phyloP scores from a whole-genome alignment of 306 rosid genomes.

The Rosa rugosa region DNA sequence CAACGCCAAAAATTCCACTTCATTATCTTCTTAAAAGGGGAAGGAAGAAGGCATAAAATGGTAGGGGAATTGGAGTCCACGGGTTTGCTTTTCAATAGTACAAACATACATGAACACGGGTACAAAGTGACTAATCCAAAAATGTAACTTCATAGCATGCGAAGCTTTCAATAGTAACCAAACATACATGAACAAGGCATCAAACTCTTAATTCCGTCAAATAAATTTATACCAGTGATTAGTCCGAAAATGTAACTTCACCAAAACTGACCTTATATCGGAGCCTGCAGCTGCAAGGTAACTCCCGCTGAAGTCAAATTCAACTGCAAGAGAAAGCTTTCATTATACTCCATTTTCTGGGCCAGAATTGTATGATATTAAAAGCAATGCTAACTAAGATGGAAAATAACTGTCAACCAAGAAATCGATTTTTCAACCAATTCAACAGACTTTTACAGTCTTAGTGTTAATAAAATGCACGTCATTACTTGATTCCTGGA shows the following conservation, averaged over 20 bases:
- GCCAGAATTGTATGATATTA: neutral
- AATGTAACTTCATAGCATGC: no score
- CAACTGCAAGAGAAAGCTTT: constrained; percentile 59
- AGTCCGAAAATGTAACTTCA: neutral
- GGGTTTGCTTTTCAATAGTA: neutral
- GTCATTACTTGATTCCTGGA: neutral
- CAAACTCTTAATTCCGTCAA: neutral
- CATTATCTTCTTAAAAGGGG: neutral
- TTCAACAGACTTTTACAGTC: neutral
- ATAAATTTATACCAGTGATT: neutral
- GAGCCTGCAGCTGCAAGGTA: constrained; percentile 94
- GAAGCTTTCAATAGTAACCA: neutral
- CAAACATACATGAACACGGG: neutral
- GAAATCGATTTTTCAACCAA: neutral
- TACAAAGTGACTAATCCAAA: no score
- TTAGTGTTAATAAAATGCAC: neutral
- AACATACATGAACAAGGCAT: neutral
- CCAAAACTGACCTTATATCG: constrained; percentile 70
- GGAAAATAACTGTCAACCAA: neutral
- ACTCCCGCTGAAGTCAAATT: constrained; percentile 92
- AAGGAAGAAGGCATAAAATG: neutral
- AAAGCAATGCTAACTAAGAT: neutral
- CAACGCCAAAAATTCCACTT: neutral
- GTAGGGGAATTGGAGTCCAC: neutral
- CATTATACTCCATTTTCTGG: constrained; percentile 7